Conservation (phyloP, 805 yeast genomes). For the Starmerella ratchasimensis region DNA sequence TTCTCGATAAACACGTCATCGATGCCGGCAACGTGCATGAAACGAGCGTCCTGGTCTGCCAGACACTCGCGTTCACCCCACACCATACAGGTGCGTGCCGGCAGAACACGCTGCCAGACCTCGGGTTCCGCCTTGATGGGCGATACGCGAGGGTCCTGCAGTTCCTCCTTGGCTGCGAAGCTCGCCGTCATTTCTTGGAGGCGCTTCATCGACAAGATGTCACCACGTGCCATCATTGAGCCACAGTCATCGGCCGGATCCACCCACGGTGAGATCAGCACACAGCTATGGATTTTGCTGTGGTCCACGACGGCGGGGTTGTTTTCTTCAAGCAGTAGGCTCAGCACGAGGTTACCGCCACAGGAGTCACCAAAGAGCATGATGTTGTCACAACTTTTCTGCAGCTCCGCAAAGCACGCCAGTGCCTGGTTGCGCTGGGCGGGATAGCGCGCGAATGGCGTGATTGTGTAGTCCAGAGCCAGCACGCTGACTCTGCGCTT, state of each 20-base stretch:
- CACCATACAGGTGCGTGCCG: slow-evolving; percentile 9
- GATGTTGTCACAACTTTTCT: slow-evolving; percentile 16
- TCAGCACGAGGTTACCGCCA: slow-evolving; percentile 24
- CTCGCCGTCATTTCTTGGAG: slow-evolving; percentile 10
- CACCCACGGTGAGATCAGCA: slow-evolving; percentile 19
- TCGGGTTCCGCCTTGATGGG: slow-evolving; percentile 11
- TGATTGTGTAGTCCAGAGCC: slow-evolving; percentile 24
- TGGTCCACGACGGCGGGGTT: neutral
- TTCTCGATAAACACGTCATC: slow-evolving; percentile 10
- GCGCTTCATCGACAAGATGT: slow-evolving; percentile 10
- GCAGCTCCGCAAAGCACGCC: slow-evolving; percentile 15
- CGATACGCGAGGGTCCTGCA: slow-evolving; percentile 13
- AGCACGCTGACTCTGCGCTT: slow-evolving; percentile 15
- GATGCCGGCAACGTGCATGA: slow-evolving; percentile 6
- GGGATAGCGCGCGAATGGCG: slow-evolving; percentile 21
- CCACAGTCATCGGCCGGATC: slow-evolving; percentile 11
- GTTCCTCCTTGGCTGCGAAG: slow-evolving; percentile 2
- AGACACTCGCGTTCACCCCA: slow-evolving; percentile 20
- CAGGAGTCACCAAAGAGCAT: slow-evolving; percentile 26
- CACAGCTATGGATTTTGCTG: slow-evolving; percentile 8
- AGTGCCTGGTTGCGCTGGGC: slow-evolving; percentile 22
- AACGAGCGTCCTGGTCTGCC: slow-evolving; percentile 14
- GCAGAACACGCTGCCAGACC: slow-evolving; percentile 15
- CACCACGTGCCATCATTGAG: slow-evolving; percentile 10
- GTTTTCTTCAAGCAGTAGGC: slow-evolving; percentile 9